These are phyloP conservation scores for Nakaseomyces nivariensis DNA, from an alignment of 1,139 yeast species.

Conservation along the genomic window DNA sequence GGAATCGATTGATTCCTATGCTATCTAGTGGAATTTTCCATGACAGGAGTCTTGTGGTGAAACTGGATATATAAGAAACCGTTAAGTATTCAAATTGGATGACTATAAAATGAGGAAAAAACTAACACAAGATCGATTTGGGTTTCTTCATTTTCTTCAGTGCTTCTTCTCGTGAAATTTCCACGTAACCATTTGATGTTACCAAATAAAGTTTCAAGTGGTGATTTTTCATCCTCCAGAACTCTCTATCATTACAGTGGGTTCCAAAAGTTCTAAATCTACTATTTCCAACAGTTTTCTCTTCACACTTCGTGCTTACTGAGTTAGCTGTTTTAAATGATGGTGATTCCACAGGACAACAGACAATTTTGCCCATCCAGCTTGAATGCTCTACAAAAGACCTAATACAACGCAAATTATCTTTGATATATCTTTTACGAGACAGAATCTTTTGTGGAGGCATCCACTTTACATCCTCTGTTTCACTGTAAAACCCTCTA, in stretches of 20 bases:
- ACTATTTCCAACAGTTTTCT: conserved; percentile 6
- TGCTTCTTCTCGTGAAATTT: conserved; percentile 2
- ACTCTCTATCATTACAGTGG: conserved; percentile 5
- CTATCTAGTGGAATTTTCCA: no score
- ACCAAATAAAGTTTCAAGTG: conserved; percentile 2
- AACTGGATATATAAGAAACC: no score
- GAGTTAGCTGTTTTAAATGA: conserved; percentile 19
- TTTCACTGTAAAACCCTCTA: conserved; percentile 19
- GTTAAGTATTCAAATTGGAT: no score
- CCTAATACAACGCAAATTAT: conserved; percentile 49
- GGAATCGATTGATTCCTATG: no score
- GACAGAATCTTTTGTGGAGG: conserved; percentile 37
- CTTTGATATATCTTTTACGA: conserved; percentile 39
- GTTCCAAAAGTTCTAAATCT: background rate
- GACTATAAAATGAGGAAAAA: no score
- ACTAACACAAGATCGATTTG: background rate
- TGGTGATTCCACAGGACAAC: conserved; percentile 34
- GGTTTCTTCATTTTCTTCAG: background rate
- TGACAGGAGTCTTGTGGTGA: no score
- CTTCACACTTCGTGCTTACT: conserved; percentile 1
- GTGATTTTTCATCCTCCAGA: conserved; percentile 10
- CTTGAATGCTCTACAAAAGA: conserved; percentile 44
- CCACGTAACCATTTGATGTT: background rate
- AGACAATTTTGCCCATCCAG: conserved; percentile 44
- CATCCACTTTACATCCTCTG: conserved; percentile 38